Base-by-base conservation (phyloP, 805 yeast genomes). In the Yarrowia osloensis region DNA sequence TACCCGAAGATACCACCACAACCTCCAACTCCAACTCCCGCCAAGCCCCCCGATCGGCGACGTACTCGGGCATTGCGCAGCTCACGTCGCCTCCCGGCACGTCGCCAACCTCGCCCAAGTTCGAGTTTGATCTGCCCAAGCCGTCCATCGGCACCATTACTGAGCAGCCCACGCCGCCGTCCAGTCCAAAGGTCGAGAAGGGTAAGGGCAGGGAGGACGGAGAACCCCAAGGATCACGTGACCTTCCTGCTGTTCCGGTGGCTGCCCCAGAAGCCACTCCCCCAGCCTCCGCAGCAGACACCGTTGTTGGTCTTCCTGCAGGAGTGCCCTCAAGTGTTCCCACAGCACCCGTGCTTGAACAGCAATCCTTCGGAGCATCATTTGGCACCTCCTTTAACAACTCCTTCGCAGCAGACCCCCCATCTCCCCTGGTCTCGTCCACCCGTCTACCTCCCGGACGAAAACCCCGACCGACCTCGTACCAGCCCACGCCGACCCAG, bases 391-490 rank as follows among this genome's bases (percentile, higher is more conserved):
- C 42, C 11, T 5, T 37, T 8, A n/a, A n/a, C n/a, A 6, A 11
- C 9, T 37, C 42, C n/a, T 21, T 13, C 7, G 5, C 42, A n/a
- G 24, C 24, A n/a, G 37, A 39, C 19, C 33, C 46, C 8, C 19
- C 63, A 0, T 55, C 63, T 1, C 49, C 49, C 12, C 63, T 39
- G 39, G 63, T 55, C 3, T 55, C 63, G 8, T 55, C 63, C 4
- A 55, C 63, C 3, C 50, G 54, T 2, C 66, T 61, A 4, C 66
- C 66, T 15, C 68, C 73, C 4, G 68, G 68, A 7, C 57, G 74
- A 46, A 77, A 75, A 69, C 80, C 79, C 8, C 72, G 80, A 21
- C 80, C 80, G 11, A 74, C 77, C 28, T 76, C 79, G 11, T 77
- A 72, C 73, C 80, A 77, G 73, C 77, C 78, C 28, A 54, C 62